Evolutionary conservation across 1,284 basidiomycete genomes (phyloP), one percentile per base, ranked within the genome.

Genomic region (Microbotryum saponariae): DNA sequence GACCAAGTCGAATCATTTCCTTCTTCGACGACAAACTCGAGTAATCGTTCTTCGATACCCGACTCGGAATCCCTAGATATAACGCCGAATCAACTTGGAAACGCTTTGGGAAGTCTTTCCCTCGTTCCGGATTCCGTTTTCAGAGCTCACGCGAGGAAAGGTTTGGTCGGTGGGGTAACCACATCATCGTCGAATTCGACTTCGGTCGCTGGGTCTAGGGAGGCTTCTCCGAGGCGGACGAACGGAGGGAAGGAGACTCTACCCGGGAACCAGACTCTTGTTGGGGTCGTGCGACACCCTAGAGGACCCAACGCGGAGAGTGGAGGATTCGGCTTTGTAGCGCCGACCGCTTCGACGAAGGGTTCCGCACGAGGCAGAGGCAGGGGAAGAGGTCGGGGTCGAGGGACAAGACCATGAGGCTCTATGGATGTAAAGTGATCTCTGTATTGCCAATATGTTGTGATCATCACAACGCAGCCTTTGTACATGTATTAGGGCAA

Each of bases 261-360:
- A 18, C 14, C 16, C 16, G 37, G 14, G 37, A 42, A 18, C 3
- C 18, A 14, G 37, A 2, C 14, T 18, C 14, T 42, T 7, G 12
- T 16, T 2, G 48, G 33, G 23, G 52, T 31, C 8, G 20, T 44
- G 23, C 21, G 58, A 6, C 47, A 27, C 18, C 53, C 58, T 16
- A 60, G 54, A 29, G 58, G 58, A 4, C 58, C 52, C 46, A 60
- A 27, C 9, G 37, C 6, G 8, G 46, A 54, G 27, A 37, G 51
- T 20, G 58, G 52, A 14, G 58, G 58, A 5, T 60, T 60, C 37
- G 58, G 58, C 23, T 27, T 42, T 18, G 31, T 2, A 12, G 33
- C 18, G 14, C 18, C 18, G 52, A 27, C 23, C 12, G 12, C 29
- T n/a, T 21, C 29, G 23, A 54, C 52, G 20, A 55, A 9, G 46